A percentile compares a stretch with the other conserved stretches of the same genome.
phyloP scores from a whole-genome alignment of 345 rosid species.

The Acer negundo region DNA sequence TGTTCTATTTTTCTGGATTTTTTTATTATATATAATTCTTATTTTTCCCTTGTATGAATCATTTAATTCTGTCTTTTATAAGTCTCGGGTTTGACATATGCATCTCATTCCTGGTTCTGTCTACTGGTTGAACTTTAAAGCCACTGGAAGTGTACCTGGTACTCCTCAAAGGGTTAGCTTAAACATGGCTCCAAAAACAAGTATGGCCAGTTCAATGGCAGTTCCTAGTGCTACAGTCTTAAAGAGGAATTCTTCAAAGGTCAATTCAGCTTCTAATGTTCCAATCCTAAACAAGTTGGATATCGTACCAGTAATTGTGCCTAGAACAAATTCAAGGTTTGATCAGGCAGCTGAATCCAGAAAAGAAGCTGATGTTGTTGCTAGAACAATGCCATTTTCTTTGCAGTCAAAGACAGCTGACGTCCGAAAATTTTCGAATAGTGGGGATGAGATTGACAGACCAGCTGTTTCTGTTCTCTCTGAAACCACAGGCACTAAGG shows the following conservation, averaged over 20 bases:
- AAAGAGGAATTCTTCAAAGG: conserved; percentile 59
- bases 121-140: conserved; percentile 47
- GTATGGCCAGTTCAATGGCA: conserved; percentile 38
- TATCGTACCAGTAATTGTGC: conserved; percentile 78
- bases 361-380: conserved; percentile 74
- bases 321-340: conserved; percentile 62
- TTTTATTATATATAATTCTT: background rate
- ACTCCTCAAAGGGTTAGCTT: conserved; percentile 78
- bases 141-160: conserved; percentile 72
- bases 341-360: conserved; percentile 71
- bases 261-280: conserved; percentile 45
- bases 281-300: conserved; percentile 62
- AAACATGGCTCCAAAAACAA: conserved; percentile 47
- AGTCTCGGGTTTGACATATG: background rate
- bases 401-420: conserved; percentile 79
- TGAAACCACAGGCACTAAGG: conserved; percentile 48
- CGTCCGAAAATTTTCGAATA: conserved; percentile 54
- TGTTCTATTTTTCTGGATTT: background rate
- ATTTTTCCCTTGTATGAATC: background rate
- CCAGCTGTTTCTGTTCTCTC: conserved; percentile 42
- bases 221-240: conserved; percentile 50
- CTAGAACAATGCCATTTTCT: conserved; percentile 96
- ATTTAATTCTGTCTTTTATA: background rate
- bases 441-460: conserved; percentile 64
- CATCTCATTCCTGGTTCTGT: conserved; percentile 33